A percentile compares a stretch with the other conserved stretches of the same genome.
These are phyloP conservation scores for Wickerhamomyces sp. DNA, from an alignment of 1,139 yeast genomes.

Conservation along the genomic window DNA sequence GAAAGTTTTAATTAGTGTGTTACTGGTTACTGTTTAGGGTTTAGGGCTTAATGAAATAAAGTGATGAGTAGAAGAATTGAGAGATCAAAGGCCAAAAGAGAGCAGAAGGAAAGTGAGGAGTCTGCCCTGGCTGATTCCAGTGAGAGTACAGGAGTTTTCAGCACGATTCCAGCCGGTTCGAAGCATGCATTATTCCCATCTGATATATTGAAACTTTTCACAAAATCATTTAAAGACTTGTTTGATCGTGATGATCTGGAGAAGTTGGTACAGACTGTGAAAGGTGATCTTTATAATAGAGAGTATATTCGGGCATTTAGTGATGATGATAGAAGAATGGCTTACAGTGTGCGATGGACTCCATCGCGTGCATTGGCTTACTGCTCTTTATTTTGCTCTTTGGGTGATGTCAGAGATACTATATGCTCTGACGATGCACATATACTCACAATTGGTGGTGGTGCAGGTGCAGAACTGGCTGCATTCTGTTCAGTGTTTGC, in stretches of 20 bases:
- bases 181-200: slow-evolving; percentile 29
- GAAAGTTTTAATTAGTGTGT: not conserved
- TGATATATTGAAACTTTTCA: slow-evolving; percentile 47
- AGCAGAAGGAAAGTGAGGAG: slow-evolving; percentile 2
- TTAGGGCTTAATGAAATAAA: not conserved
- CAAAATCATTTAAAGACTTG: slow-evolving; percentile 40
- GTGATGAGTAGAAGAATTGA: slow-evolving; percentile 21
- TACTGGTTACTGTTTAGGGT: not conserved
- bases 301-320: slow-evolving; percentile 69
- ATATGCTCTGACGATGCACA: slow-evolving; percentile 20
- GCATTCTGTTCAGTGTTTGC: slow-evolving; percentile 62
- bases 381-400: slow-evolving; percentile 54
- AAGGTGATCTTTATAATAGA: slow-evolving; percentile 62
- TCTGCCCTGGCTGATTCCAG: slow-evolving; percentile 3
- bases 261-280: slow-evolving; percentile 60
- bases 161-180: slow-evolving; percentile 15
- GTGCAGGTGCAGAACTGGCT: slow-evolving; percentile 81
- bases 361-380: slow-evolving; percentile 79
- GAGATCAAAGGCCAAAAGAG: slow-evolving; percentile 12
- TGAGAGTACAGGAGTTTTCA: not conserved
- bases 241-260: slow-evolving; percentile 38
- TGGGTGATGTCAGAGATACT: slow-evolving; percentile 36
- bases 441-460: slow-evolving; percentile 76
- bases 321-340: slow-evolving; percentile 57
- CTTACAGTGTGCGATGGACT: slow-evolving; percentile 83